A percentile compares a stretch with the other conserved stretches of the same genome.
phyloP scores from a whole-genome alignment of 441 rosid genomes.

The Capsella rubella region DNA sequence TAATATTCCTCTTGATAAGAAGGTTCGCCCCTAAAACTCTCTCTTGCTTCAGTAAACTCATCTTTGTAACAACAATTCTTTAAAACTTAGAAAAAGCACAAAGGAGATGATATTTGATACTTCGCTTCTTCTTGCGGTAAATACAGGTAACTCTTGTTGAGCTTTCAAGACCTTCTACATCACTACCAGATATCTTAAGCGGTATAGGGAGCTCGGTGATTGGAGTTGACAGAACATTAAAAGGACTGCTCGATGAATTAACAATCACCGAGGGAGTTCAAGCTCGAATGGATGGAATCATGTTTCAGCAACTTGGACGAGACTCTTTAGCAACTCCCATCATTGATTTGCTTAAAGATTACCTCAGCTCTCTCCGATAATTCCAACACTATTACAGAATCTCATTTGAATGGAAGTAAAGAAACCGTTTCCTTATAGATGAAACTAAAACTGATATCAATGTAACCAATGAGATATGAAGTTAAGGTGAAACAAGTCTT shows the following conservation, averaged over 20 bases:
- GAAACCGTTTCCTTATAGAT: slow-evolving; percentile 6
- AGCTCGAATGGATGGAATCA: slow-evolving; percentile 92
- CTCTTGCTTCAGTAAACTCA: slow-evolving; percentile 9
- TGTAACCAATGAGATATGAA: slow-evolving; percentile 16
- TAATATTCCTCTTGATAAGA: slow-evolving; percentile 71
- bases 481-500: slow-evolving; percentile 29
- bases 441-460: slow-evolving; percentile 15
- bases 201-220: slow-evolving; percentile 72
- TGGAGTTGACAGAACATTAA: slow-evolving; percentile 71
- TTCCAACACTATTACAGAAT: neutral
- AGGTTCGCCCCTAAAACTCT: slow-evolving; percentile 50
- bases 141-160: slow-evolving; percentile 82
- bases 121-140: slow-evolving; percentile 20
- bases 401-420: slow-evolving; percentile 1
- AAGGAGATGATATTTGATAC: slow-evolving; percentile 16
- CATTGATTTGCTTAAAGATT: slow-evolving; percentile 68
- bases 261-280: slow-evolving; percentile 69
- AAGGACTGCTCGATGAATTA: slow-evolving; percentile 66
- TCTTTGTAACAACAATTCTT: neutral
- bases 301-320: slow-evolving; percentile 76
- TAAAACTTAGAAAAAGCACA: neutral
- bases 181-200: slow-evolving; percentile 77
- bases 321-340: slow-evolving; percentile 61
- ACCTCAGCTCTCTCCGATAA: slow-evolving; percentile 72
- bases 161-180: slow-evolving; percentile 77